Evolutionary conservation across 1,284 basidiomycete genomes (phyloP), one percentile per base, ranked within the genome.

Genomic region (Cutaneotrichosporon mucoides): DNA sequence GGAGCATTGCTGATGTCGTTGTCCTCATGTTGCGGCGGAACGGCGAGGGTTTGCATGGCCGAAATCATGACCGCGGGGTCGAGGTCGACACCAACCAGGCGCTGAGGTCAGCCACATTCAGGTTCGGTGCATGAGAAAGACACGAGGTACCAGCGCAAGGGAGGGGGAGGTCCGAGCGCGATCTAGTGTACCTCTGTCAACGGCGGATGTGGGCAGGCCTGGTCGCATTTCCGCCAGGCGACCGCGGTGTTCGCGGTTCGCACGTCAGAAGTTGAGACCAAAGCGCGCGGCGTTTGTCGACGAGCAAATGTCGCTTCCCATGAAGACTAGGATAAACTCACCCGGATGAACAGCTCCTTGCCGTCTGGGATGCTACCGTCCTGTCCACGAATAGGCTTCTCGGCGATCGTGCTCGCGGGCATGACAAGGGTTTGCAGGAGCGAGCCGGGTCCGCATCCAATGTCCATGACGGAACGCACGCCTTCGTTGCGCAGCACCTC

Each of bases 381-480:
- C 33, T 40, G 41, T 5, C 33, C 51, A 5, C 61, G 57, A 50
- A 79, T 72, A 12, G 75, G 75, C 15, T 67, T 65, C 60, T 77
- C 77, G 45, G 55, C 44, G 7, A 77, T 63, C 6, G 75, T 75
- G 8, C 70, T 64, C 2, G 76, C 67, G 8, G 77, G 75, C 15
- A 69, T 63, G 35, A 73, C 68, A 5, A 77, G 68, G 1, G 73
- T 72, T 54, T 76, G 70, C 42, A 79, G 70, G 37, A 79, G 65
- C 5, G 71, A 70, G 8, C 75, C 75, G 13, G 72, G 60, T 5
- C 77, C 77, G 59, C 76, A 77, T 9, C 77, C 77, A n/a, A 79
- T 68, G 55, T 79, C 77, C 47, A 79, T 66, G 15, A 76, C 73
- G 67, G 75, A 65, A 57, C 69, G 60, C 7, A 76, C 73, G 9